Evolutionary conservation across 345 rosid genomes (phyloP).

Genomic region (Salix suchowensis): DNA sequence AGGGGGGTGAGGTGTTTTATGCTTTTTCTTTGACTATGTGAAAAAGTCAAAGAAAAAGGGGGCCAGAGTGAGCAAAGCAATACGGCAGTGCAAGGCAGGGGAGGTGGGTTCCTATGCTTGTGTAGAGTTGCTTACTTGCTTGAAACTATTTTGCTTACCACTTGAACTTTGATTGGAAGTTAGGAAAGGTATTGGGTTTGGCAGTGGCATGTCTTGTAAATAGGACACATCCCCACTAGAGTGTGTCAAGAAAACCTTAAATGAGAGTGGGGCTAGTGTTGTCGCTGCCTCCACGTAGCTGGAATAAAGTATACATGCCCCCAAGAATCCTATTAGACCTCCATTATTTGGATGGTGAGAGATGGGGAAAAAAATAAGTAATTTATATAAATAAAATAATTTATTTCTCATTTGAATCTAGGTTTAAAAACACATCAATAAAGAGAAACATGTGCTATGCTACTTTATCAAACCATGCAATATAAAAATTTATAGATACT

Average conservation of each 20-base stretch:
- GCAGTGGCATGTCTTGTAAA: background rate
- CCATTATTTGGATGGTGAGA: background rate
- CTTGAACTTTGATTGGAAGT: conserved; percentile 28
- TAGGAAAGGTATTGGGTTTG: background rate
- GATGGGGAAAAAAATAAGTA: too few relatives aligned
- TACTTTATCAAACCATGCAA: too few relatives aligned
- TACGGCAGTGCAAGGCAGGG: conserved; percentile 6
- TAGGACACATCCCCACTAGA: background rate
- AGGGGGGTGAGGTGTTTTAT: background rate
- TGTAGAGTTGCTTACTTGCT: conserved; percentile 6
- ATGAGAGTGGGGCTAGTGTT: background rate
- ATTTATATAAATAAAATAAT: too few relatives aligned
- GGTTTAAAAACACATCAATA: too few relatives aligned
- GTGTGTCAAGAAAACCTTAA: background rate
- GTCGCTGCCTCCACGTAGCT: background rate
- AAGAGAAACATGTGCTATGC: too few relatives aligned
- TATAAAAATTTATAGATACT: too few relatives aligned
- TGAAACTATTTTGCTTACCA: background rate
- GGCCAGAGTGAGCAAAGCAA: conserved; percentile 9
- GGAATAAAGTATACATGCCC: conserved; percentile 1
- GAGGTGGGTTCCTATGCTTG: conserved; percentile 11
- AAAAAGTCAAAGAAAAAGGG: conserved; percentile 45
- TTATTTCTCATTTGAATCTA: too few relatives aligned
- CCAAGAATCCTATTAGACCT: background rate
- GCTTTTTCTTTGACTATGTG: conserved; percentile 59